Evolutionary conservation across 192 early-diverging fungal species (phyloP), one percentile per base, ranked within the genome.

Genomic region (Chytriomyces sp.): DNA sequence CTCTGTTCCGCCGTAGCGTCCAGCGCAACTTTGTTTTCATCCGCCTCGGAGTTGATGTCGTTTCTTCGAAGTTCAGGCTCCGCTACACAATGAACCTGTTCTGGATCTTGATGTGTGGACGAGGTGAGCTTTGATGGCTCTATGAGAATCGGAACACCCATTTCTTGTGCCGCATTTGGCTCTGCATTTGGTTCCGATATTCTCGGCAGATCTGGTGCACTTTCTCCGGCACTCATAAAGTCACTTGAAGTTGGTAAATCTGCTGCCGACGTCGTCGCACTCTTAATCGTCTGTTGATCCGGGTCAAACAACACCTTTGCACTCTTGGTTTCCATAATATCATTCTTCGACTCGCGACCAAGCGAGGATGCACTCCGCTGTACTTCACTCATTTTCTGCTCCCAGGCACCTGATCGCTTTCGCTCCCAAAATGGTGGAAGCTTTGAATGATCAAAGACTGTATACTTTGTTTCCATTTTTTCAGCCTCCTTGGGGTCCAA

Each of bases 391-490:
- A 56, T 10, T 25, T 64, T 64, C 14, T 70, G 19, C 39, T 70
- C 57, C 56, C 68, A 59, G 57, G n/a, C 56, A 31, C 19, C 34
- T 31, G 68, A 68, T n/a, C 66, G 66, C 38, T 68, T 68, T 32
- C 60, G 25, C 38, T 63, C 57, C 10, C 10, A 25, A 7, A 25
- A n/a, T 41, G 54, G 44, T 19, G 63, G 49, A 17, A 70, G 70
- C 64, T 93, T 92, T 12, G 89, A 88, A 64, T 82, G 91, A 56
- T 94, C 93, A 68, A 87, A 94, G 2, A 88, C 77, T 17, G 83
- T 78, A 66, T 92, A 94, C 64, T 91, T 89, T 55, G 90, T 90
- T 57, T 93, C 91, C 91, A 94, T 93, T 85, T 85, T 88, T 90
- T 88, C 59, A 89, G 88, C 38, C 77, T 82, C 4, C 82, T 81